Base-by-base conservation (phyloP, 202 grass and related monocot genomes). In the Sporobolus alterniflorus region DNA sequence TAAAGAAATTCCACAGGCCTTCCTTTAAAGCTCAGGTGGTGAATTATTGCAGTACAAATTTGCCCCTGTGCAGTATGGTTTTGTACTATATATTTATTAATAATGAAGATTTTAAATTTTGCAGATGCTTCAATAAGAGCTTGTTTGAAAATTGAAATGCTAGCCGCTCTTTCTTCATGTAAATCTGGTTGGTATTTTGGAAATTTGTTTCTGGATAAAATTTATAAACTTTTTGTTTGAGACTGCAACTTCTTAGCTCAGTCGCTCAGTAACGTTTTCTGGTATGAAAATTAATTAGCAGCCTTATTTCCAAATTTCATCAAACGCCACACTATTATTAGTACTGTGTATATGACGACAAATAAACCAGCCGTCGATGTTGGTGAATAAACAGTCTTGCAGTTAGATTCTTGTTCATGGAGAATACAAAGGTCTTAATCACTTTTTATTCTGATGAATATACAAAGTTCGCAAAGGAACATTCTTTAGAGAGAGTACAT, bases 391-490 rank as follows among this genome's bases (percentile, higher is more conserved):
- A 73, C 77, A 65, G 57, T 43, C 15, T 85, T 76, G 74, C 67
- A 78, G 90, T 75, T 77, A 75, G 81, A 84, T 84, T 88, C 69
- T 62, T 30, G 42, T 68, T 74, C 25, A 73, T 21, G 17, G 50
- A 55, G 15, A 17, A 82, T 68, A 75, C 29, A 52, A 79, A 86
- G n/a, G 56, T 89, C 85, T 73, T 88, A 78, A 84, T 91, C 64
- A 29, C 82, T 65, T 86, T 83, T 71, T 86, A 67, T 81, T 80
- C 77, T 11, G 36, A 82, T 93, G 88, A 89, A 94, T 86, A 85
- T 79, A 79, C 79, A 91, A 94, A 89, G 88, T 64, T 40, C 51
- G 61, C 42, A 91, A 78, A 64, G 82, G 82, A 91, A 94, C 80
- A 24, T 83, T 70, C 82, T 86, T 92, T 88, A 83, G 24, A 26